Evolutionary conservation across 805 yeast genomes (phyloP), one percentile per base, ranked within the genome.

Genomic region (Candida ovalis): DNA sequence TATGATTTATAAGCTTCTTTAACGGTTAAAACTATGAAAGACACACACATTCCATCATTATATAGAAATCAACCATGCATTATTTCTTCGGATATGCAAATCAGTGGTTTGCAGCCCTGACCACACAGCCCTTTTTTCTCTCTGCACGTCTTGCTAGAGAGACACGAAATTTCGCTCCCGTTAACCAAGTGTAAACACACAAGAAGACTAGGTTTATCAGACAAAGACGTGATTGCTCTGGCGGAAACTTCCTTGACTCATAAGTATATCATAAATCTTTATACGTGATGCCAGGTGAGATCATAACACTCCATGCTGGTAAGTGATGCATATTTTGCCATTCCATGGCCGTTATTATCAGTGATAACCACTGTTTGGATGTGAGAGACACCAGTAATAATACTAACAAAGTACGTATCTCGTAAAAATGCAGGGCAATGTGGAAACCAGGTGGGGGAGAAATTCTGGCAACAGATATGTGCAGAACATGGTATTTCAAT

Each of bases 381-480:
- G 30, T 23, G 13, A 22, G 5, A 9, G 17, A 23, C 17, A 39
- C n/a, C n/a, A n/a, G n/a, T n/a, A 12, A 7, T n/a, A 4, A 21
- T 39, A 39, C 41, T 39, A 46, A 48, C 60, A 48, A 49, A 51
- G 51, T 5, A 13, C 44, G 9, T 25, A n/a, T 21, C 24, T 13
- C 25, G 44, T 6, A n/a, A 23, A 24, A 18, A 8, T 10, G 3
- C 38, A 59, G 96, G 96, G 23, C 99, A 94, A 69, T 94, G 99
- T 71, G 99, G 99, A 49, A 94, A 94, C 68, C 98, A 92, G 64
- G 84, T 92, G 1, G 97, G 97, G 23, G 80, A 87, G 47, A 86
- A 86, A 65, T 92, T 91, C 66, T 94, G 99, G 99, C 76, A 81
- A 42, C 96, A 88, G 64, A 66, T 92, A 46, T 87, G 96, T 39